These are phyloP conservation scores for Huntiella savannae DNA, from an alignment of 2,329 filamentous ascomycete genomes.

Conservation along the genomic window DNA sequence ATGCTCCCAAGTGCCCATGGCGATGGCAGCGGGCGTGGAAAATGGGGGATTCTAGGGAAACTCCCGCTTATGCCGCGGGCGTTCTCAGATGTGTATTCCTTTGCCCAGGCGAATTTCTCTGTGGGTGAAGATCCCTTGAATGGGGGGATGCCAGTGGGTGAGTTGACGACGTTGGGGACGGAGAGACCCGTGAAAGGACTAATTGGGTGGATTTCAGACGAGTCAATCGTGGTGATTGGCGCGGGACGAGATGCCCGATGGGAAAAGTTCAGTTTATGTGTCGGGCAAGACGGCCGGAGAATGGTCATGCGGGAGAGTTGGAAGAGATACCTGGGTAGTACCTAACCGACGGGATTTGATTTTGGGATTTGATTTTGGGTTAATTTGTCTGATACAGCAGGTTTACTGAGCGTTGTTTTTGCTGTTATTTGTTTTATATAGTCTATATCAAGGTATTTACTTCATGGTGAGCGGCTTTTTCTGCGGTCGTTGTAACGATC, in stretches of 20 bases:
- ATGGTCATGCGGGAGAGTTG: constrained; percentile 55
- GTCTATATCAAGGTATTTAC: no score
- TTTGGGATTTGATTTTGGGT: background rate
- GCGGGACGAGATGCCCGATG: constrained; percentile 65
- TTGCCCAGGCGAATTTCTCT: constrained; percentile 62
- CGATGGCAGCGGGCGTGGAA: constrained; percentile 37
- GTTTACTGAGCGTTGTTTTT: background rate
- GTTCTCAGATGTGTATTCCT: constrained; percentile 80
- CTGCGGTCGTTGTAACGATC: background rate
- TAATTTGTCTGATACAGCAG: background rate
- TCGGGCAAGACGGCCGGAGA: constrained; percentile 47
- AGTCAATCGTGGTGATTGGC: constrained; percentile 55
- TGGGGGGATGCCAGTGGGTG: constrained; percentile 25
- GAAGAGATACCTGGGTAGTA: constrained; percentile 51
- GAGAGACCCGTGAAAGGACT: constrained; percentile 57
- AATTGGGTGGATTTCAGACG: constrained; percentile 65
- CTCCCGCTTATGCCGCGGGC: constrained; percentile 70
- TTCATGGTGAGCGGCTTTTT: no score
- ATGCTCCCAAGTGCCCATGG: constrained; percentile 17
- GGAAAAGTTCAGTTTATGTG: constrained; percentile 67
- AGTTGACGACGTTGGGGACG: constrained; percentile 28
- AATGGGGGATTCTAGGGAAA: constrained; percentile 72
- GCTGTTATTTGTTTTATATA: background rate
- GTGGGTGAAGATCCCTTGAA: constrained; percentile 52
- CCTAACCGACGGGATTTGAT: constrained; percentile 14